A percentile compares a stretch with the other conserved stretches of the same genome.
phyloP scores from a whole-genome alignment of 2,329 filamentous ascomycete species.

The Diplodia seriata region DNA sequence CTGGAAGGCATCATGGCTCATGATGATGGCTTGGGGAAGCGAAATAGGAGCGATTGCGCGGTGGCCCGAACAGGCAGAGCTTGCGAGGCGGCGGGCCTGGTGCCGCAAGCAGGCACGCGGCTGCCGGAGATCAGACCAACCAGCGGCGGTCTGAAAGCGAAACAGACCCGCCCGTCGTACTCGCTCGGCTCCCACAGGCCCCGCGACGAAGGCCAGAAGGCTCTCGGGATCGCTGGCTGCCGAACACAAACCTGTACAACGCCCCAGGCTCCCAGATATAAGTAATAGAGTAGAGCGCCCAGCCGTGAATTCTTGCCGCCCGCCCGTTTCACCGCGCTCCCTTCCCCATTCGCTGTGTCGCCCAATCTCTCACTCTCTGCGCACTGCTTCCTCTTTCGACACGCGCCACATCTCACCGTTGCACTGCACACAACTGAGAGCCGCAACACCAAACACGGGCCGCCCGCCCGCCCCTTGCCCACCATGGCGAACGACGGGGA shows the following conservation, averaged over 20 bases:
- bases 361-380: background rate
- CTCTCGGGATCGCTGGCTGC: background rate
- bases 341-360: background rate
- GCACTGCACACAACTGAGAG: background rate
- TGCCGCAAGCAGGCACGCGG: slow-evolving; percentile 23
- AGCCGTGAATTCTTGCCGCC: background rate
- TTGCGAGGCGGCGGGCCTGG: slow-evolving; percentile 23
- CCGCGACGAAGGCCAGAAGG: background rate
- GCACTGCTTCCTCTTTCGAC: background rate
- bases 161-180: slow-evolving; percentile 16
- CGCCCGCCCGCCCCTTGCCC: slow-evolving; percentile 1
- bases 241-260: slow-evolving; percentile 14
- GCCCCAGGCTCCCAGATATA: slow-evolving; percentile 12
- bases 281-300: background rate
- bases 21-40: slow-evolving; percentile 1
- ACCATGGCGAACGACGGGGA: slow-evolving; percentile 25
- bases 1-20: background rate
- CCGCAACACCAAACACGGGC: slow-evolving; percentile 4
- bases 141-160: slow-evolving; percentile 4
- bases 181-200: slow-evolving; percentile 10
- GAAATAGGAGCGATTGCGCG: slow-evolving; percentile 19
- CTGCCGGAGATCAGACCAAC: slow-evolving; percentile 19
- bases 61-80: slow-evolving; percentile 20
- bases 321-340: background rate
- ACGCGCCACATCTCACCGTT: background rate